Percentiles rank a stretch among this genome's conserved stretches.
Evolutionary conservation across 2,329 filamentous ascomycete genomes (phyloP).

Genomic region (Colletotrichum horii): DNA sequence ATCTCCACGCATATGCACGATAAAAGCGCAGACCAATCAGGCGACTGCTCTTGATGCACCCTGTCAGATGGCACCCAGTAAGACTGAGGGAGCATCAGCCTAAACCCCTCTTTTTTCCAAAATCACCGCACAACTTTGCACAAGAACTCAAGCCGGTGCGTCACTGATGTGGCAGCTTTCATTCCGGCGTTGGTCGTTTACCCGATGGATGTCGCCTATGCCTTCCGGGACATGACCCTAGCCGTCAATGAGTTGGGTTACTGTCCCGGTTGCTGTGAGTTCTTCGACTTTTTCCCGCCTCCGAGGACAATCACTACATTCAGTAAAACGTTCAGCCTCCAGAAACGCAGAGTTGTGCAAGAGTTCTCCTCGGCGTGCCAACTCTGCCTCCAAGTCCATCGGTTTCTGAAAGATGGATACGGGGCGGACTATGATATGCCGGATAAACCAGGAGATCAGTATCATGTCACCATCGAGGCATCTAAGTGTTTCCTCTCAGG

Average conservation of each 20-base stretch:
- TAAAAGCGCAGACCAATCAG: background rate
- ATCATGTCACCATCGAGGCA: background rate
- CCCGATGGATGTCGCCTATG: background rate
- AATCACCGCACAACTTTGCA: background rate
- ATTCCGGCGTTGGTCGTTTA: background rate
- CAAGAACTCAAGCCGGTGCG: background rate
- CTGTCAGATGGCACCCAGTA: background rate
- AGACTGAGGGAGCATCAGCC: background rate
- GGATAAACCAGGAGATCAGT: background rate
- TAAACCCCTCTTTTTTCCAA: background rate
- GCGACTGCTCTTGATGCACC: background rate
- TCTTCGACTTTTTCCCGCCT: background rate
- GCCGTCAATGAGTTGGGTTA: background rate
- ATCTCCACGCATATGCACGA: background rate
- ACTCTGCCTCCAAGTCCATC: background rate
- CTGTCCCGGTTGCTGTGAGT: background rate
- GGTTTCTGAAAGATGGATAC: background rate
- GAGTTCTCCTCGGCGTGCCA: fast-evolving
- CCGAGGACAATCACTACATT: background rate
- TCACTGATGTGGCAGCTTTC: background rate
- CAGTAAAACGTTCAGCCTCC: background rate
- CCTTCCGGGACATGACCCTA: background rate
- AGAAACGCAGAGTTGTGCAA: background rate
- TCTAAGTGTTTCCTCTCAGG: background rate
- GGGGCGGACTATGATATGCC: background rate